Evolutionary conservation across 1,139 yeast species (phyloP).

Genomic region (Suhomyces coccinellae): DNA sequence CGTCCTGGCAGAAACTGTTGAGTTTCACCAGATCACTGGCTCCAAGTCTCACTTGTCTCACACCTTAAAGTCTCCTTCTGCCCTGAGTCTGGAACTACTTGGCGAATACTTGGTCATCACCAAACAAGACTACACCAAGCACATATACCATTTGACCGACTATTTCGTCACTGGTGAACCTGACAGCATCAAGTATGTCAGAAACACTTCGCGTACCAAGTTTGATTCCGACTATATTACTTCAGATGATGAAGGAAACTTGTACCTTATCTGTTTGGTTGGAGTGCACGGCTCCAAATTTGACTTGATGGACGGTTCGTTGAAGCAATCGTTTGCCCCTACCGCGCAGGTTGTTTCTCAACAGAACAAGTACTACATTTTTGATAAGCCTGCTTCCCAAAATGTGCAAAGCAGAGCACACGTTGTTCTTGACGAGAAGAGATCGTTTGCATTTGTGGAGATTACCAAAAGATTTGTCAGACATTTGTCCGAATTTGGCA

Average conservation of each 20-base stretch:
- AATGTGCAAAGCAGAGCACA: conserved; percentile 30
- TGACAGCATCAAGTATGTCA: conserved; percentile 17
- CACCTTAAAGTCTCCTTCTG: conserved; percentile 1
- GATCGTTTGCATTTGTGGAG: conserved; percentile 11
- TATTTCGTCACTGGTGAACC: conserved; percentile 25
- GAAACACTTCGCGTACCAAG: conserved; percentile 5
- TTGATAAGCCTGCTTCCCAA: conserved; percentile 36
- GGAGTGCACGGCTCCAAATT: conserved; percentile 11
- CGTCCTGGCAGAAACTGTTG: conserved; percentile 2
- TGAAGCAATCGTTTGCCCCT: conserved; percentile 7
- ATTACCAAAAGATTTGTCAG: conserved; percentile 29
- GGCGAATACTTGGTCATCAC: conserved; percentile 21
- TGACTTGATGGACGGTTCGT: conserved; percentile 15
- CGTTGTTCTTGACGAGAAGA: conserved; percentile 33
- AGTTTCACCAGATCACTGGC: conserved; percentile 11
- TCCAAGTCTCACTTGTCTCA: conserved; percentile 1
- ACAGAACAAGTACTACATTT: conserved; percentile 17
- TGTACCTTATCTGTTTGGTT: conserved; percentile 11
- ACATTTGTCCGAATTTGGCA: conserved; percentile 40
- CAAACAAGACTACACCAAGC: conserved; percentile 14
- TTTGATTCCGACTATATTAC: conserved; percentile 10
- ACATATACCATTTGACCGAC: conserved; percentile 33
- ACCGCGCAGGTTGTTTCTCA: conserved; percentile 9
- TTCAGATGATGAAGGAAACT: conserved; percentile 9
- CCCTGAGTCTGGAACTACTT: conserved; percentile 16